These are phyloP conservation scores for Lecanosticta acicola DNA, from an alignment of 2,329 filamentous ascomycete species.

Conservation along the genomic window DNA sequence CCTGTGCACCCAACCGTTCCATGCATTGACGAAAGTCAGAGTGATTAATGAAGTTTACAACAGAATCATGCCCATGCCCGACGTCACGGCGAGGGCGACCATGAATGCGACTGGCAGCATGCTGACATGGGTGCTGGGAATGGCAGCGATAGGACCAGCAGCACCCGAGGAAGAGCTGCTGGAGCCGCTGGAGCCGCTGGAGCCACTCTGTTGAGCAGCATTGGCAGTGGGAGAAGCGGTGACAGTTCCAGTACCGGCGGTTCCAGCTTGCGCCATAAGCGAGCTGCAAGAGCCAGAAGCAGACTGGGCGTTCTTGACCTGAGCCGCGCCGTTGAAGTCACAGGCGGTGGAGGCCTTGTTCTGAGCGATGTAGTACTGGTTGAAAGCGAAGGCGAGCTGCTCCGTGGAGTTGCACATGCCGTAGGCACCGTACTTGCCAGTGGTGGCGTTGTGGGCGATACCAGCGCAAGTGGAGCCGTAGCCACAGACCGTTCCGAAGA, in stretches of 20 bases:
- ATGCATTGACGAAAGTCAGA: too few relatives aligned
- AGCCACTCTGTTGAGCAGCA: conserved; percentile 28
- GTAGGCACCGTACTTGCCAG: conserved; percentile 69
- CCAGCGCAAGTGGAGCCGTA: conserved; percentile 54
- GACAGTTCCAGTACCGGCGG: conserved; percentile 54
- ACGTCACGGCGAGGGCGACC: conserved; percentile 23
- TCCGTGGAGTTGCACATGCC: conserved; percentile 67
- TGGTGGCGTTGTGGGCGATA: conserved; percentile 61
- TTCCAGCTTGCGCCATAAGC: conserved; percentile 59
- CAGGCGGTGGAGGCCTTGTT: conserved; percentile 55
- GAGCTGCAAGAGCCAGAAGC: conserved; percentile 50
- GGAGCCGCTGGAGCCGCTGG: conserved; percentile 21
- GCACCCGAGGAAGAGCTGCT: conserved; percentile 18
- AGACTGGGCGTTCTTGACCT: conserved; percentile 46
- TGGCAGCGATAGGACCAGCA: conserved; percentile 16
- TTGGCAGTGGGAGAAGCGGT: conserved; percentile 43
- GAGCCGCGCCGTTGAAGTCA: conserved; percentile 64
- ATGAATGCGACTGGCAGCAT: conserved; percentile 27
- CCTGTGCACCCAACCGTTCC: too few relatives aligned
- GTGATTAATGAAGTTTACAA: conserved; percentile 24
- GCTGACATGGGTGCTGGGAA: conserved; percentile 17
- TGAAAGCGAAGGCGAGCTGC: conserved; percentile 68
- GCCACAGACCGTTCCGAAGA: conserved; percentile 73
- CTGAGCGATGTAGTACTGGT: conserved; percentile 63
- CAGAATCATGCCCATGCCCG: conserved; percentile 31